Percentiles rank a stretch among this genome's conserved stretches.
phyloP scores from a whole-genome alignment of 1,284 basidiomycete genomes.

The Spongispora temasekensis region DNA sequence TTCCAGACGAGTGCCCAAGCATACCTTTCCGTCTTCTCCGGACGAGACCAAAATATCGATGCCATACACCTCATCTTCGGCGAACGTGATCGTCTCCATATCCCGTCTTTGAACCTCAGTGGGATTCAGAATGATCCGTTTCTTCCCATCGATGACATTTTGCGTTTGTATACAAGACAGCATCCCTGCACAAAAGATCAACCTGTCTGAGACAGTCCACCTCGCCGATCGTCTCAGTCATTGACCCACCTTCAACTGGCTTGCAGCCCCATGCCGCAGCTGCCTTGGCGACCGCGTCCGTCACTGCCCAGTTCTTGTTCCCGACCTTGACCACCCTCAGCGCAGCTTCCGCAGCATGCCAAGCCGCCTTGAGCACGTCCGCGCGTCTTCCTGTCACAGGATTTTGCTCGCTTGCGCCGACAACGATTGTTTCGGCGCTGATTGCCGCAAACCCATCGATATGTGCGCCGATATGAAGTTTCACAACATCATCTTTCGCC shows the following conservation, averaged over 20 bases:
- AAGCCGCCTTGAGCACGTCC: conserved; percentile 92
- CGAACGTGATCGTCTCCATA: conserved; percentile 82
- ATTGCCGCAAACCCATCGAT: conserved; percentile 94
- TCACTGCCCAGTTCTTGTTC: conserved; percentile 94
- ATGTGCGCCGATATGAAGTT: conserved; percentile 94
- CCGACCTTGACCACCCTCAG: conserved; percentile 87
- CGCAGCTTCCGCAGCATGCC: conserved; percentile 89
- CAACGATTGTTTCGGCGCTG: conserved; percentile 88
- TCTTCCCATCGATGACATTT: conserved; percentile 96
- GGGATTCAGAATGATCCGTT: conserved; percentile 92
- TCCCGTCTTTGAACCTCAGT: conserved; percentile 81
- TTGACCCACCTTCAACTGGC: conserved; percentile 74
- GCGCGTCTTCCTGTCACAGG: conserved; percentile 86
- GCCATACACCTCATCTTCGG: conserved; percentile 95
- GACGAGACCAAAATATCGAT: conserved; percentile 93
- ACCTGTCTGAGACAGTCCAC: neutral
- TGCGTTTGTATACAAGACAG: conserved; percentile 90
- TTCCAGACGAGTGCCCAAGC: conserved; percentile 6
- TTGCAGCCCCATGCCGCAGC: conserved; percentile 79
- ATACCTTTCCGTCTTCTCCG: conserved; percentile 85
- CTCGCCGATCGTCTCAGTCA: neutral
- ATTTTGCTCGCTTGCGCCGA: conserved; percentile 71
- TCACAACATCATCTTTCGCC: conserved; percentile 91
- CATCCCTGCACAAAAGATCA: conserved; percentile 60
- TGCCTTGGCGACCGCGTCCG: conserved; percentile 81